These are phyloP conservation scores for Sophora flavescens DNA, from an alignment of 306 rosid genomes.

Conservation along the genomic window DNA sequence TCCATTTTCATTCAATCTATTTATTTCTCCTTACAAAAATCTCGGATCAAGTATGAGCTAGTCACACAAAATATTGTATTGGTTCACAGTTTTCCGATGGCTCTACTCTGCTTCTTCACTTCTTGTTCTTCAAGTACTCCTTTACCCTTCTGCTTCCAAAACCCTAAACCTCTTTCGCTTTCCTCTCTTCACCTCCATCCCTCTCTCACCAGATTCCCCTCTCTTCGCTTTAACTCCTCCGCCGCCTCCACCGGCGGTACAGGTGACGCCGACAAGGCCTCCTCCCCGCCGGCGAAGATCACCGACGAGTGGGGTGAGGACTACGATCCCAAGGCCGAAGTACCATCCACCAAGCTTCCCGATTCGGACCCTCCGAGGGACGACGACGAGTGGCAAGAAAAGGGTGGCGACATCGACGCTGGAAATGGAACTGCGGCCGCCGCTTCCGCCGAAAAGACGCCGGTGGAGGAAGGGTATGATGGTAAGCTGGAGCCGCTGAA, in stretches of 20 bases:
- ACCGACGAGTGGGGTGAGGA: slow-evolving; percentile 85
- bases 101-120: slow-evolving; percentile 45
- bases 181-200: slow-evolving; percentile 34
- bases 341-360: slow-evolving; percentile 53
- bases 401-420: slow-evolving; percentile 38
- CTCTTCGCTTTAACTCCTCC: slow-evolving; percentile 49
- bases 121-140: slow-evolving; percentile 43
- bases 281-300: slow-evolving; percentile 42
- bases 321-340: slow-evolving; percentile 58
- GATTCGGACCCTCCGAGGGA: slow-evolving; percentile 73
- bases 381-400: slow-evolving; percentile 87
- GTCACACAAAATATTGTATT: too few species aligned
- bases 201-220: slow-evolving; percentile 53
- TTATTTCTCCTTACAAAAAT: too few species aligned
- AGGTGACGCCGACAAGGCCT: slow-evolving; percentile 46
- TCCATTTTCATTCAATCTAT: background rate
- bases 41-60: too few species aligned
- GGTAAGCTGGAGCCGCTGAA: slow-evolving; percentile 65
- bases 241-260: slow-evolving; percentile 46
- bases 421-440: slow-evolving; percentile 63
- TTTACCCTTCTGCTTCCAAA: slow-evolving; percentile 42
- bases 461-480: slow-evolving; percentile 35
- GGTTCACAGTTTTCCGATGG: slow-evolving; percentile 47
- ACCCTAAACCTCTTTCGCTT: slow-evolving; percentile 38
- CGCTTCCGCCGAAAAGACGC: background rate